Evolutionary conservation across 2,329 filamentous ascomycete species (phyloP), one percentile per base, ranked within the genome.

Genomic region (Cladobotryum mycophilum): DNA sequence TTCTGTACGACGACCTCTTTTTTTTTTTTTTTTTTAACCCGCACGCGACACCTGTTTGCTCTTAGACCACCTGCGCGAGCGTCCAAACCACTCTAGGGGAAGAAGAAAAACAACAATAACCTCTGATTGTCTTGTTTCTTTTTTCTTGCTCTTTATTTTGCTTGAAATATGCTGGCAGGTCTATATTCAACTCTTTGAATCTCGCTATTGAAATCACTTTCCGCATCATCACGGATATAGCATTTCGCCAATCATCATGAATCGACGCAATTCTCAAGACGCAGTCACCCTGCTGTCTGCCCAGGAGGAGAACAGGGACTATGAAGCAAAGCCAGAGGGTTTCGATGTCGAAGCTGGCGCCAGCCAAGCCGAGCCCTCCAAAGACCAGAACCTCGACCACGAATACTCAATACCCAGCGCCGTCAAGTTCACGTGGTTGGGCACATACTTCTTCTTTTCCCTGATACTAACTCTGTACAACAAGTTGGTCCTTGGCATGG

Each of bases 391-490:
- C 55, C 59, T 72, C 51, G 70, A 71, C 33, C 69, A 70, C 54
- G 73, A 75, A 63, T 75, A 75, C 61, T 68, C 68, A 6, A 69
- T 73, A 38, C 64, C 70, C 43, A 69, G 67, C 53, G 67, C 67
- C 34, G 67, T 72, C 62, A 76, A 76, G 63, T 74, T 76, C 55
- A 67, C 71, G 47, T 76, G 74, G 71, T 63, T 78, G 30, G 72
- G 70, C 25, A 69, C 73, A 50, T 80, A 80, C 61, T 80, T 80
- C 60, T 67, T 75, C 59, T 70, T 72, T 58, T 72, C 70, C 15
- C 60, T 73, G 18, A 57, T 68, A 51, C 64, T 82, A 49, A 82
- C 79, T 7, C 68, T 82, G 18, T 81, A 80, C 62, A 82, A 82
- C 68, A 82, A 82, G 64, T 68, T 78, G 30, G 75, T 82, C 18